Conservation (phyloP, 768 basidiomycete genomes). For the Gloeostereum incarnatum region DNA sequence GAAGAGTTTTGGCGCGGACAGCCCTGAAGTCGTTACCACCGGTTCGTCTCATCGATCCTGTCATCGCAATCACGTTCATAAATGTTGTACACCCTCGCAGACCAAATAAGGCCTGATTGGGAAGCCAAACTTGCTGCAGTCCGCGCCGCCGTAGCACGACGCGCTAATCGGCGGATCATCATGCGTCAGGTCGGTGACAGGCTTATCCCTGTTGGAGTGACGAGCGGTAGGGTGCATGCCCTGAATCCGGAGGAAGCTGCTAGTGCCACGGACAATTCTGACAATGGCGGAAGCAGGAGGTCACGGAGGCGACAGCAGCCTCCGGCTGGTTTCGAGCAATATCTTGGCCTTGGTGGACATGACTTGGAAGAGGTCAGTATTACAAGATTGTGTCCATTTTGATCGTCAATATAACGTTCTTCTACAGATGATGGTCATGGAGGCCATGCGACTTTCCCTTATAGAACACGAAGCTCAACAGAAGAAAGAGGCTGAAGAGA, state of each 20-base stretch:
- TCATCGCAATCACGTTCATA: slow-evolving; percentile 7
- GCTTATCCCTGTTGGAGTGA: slow-evolving; percentile 93
- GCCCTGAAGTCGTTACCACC: slow-evolving; percentile 85
- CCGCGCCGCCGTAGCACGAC: slow-evolving; percentile 89
- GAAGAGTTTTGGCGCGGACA: slow-evolving; percentile 83
- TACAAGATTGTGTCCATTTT: slow-evolving; percentile 5
- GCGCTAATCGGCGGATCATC: slow-evolving; percentile 92
- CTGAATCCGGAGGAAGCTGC: slow-evolving; percentile 53
- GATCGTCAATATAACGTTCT: slow-evolving; percentile 8
- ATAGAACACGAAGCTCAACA: slow-evolving; percentile 94
- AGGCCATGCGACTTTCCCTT: slow-evolving; percentile 94
- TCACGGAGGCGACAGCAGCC: slow-evolving; percentile 47
- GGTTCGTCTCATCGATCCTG: slow-evolving; percentile 35
- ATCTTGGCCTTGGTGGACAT: slow-evolving; percentile 72
- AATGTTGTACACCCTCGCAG: slow-evolving; percentile 38
- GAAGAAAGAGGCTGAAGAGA: slow-evolving; percentile 63
- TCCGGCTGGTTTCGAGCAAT: slow-evolving; percentile 51
- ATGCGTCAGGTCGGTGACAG: slow-evolving; percentile 99
- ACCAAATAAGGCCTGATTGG: slow-evolving; percentile 98
- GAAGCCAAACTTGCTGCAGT: slow-evolving; percentile 92
- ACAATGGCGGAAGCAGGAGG: slow-evolving; percentile 40
- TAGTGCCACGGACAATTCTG: slow-evolving; percentile 28
- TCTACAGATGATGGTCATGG: slow-evolving; percentile 91
- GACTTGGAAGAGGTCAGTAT: slow-evolving; percentile 82
- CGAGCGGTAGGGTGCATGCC: slow-evolving; percentile 75